These are phyloP conservation scores for Ziziphus jujuba DNA, from an alignment of 306 rosid genomes.

Conservation along the genomic window DNA sequence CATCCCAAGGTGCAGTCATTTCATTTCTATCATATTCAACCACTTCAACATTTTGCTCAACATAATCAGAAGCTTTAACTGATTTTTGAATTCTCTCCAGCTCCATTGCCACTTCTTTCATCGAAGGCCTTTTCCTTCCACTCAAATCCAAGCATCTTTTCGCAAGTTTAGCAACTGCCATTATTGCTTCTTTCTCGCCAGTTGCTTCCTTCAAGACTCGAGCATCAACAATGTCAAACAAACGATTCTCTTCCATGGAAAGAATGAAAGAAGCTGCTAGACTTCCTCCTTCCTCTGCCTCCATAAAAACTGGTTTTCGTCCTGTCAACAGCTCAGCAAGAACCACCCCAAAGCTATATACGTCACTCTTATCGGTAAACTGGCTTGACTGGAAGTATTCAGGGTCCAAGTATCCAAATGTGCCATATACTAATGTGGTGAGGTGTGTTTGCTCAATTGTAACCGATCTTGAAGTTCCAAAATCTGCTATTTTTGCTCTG, in stretches of 20 bases:
- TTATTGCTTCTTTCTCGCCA: background rate
- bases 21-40: background rate
- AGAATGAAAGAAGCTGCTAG: conserved; percentile 7
- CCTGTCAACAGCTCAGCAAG: conserved; percentile 30
- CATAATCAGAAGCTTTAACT: background rate
- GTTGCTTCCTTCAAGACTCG: background rate
- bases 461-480: conserved; percentile 28
- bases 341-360: conserved; percentile 28
- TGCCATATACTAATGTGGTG: conserved; percentile 20
- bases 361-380: conserved; percentile 29
- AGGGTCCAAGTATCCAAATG: conserved; percentile 34
- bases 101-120: conserved; percentile 22
- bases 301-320: conserved; percentile 7
- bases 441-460: conserved; percentile 27
- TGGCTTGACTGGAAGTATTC: conserved; percentile 26
- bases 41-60: conserved; percentile 14
- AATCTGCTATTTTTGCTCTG: conserved; percentile 31
- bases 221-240: conserved; percentile 14
- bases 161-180: background rate
- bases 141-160: conserved; percentile 17
- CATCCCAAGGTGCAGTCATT: conserved; percentile 6
- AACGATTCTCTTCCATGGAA: background rate
- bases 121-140: conserved; percentile 17
- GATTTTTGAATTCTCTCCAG: conserved; percentile 28
- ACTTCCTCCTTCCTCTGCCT: conserved; percentile 5